Percentiles rank a stretch among this genome's conserved stretches.
Evolutionary conservation across 805 yeast genomes (phyloP).

Genomic region (Saccharomycopsis sp.): DNA sequence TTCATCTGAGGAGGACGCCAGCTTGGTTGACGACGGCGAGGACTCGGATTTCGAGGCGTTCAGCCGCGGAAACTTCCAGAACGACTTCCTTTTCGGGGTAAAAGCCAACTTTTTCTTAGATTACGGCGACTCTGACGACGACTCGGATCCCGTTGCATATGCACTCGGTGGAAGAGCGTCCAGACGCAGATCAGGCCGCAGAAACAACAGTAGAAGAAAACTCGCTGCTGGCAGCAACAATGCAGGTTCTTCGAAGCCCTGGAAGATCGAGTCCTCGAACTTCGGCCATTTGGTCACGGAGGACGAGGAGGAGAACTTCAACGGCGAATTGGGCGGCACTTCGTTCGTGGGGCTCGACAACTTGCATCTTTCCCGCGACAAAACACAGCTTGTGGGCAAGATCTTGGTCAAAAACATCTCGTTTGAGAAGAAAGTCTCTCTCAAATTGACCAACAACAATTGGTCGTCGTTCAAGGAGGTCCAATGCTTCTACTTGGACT

Average conservation of each 20-base stretch:
- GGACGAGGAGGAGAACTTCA: conserved; percentile 1
- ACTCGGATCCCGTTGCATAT: neutral
- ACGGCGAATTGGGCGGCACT: neutral
- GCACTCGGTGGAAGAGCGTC: neutral
- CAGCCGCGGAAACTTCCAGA: neutral
- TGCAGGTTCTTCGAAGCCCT: conserved; percentile 15
- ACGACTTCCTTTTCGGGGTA: neutral
- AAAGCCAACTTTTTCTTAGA: conserved; percentile 9
- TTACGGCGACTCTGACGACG: conserved; percentile 22
- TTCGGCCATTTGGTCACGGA: conserved; percentile 33
- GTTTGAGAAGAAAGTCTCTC: conserved; percentile 34
- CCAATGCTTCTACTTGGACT: conserved; percentile 31
- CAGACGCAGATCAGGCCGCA: neutral
- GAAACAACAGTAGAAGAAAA: conserved; percentile 15
- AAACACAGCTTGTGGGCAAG: conserved; percentile 33
- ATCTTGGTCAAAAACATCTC: conserved; percentile 39
- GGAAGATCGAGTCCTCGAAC: conserved; percentile 33
- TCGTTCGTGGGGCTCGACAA: neutral
- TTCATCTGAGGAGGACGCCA: conserved; percentile 15
- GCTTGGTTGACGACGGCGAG: conserved; percentile 2
- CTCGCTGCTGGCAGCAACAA: conserved; percentile 4
- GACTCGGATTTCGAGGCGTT: conserved; percentile 1
- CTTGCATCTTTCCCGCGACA: neutral
- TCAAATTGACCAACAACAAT: conserved; percentile 36
- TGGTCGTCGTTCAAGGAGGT: conserved; percentile 39